Base-by-base conservation (phyloP, 179 eudicot species). In the Corrigiola litoralis region DNA sequence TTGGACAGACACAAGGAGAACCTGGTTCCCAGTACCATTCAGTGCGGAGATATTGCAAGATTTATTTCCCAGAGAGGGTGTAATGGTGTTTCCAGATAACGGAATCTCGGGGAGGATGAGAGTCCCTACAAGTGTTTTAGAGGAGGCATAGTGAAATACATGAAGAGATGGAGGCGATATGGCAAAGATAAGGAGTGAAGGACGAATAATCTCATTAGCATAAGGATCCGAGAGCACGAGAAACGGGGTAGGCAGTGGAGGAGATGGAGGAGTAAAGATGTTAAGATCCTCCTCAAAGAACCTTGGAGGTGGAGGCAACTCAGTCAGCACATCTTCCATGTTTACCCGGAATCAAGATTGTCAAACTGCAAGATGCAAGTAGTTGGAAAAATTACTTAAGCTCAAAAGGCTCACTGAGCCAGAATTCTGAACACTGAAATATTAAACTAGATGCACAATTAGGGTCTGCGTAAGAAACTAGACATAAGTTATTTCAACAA, bases 251-350 rank as follows among this genome's bases (percentile, higher is more conserved):
- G 94, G 97, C 61, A 85, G 80, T 53, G 84, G 55, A 29, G 90
- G 87, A 41, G 86, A 66, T 60, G 87, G 85, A 50, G 90, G 84
- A 37, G 83, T 70, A 73, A 95, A 95, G 78, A 83, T 91, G 79
- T 91, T 88, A 40, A 95, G 88, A 73, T 95, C 97, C 65, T 95
- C 99, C 58, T 81, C 66, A 53, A 86, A 82, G 78, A 95, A 88
- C 72, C 99, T 80, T 54, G 97, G 86, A 71, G 99, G 97, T 18
- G 95, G 97, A 46, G 97, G 95, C 67, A 76, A 49, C 20, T 87
- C 97, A 47, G 97, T 95, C 74, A 91, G 63, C 61, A 91, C 95
- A 68, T 94, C 92, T 65, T 91, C 97, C 99, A 95, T 91, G 54
- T 74, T 57, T 42, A 56, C 20, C 4, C 5, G 50, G 33, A 44